These are phyloP conservation scores for Alternaria gansuensis DNA, from an alignment of 2,329 filamentous ascomycete genomes.

Conservation along the genomic window DNA sequence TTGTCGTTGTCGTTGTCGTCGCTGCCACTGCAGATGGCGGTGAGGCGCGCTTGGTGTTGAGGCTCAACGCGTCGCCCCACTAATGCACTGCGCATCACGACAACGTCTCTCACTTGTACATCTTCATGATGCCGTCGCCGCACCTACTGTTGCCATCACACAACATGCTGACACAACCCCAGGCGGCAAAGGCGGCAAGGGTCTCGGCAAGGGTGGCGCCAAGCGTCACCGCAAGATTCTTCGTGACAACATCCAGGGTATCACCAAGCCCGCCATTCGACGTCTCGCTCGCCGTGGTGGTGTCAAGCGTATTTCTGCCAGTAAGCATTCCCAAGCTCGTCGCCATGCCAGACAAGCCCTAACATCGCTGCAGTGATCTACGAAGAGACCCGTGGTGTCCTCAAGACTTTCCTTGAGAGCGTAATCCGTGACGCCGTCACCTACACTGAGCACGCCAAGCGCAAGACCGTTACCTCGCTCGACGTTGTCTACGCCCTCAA, in stretches of 20 bases:
- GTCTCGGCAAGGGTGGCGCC: slow-evolving; percentile 64
- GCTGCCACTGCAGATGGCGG: slow-evolving; percentile 24
- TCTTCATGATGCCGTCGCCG: slow-evolving; percentile 28
- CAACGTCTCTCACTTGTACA: slow-evolving; percentile 24
- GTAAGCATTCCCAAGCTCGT: slow-evolving; percentile 45
- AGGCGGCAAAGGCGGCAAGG: slow-evolving; percentile 65
- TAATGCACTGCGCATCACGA: slow-evolving; percentile 27
- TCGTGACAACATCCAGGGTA: slow-evolving; percentile 65
- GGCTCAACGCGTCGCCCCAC: slow-evolving; percentile 40
- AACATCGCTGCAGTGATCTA: slow-evolving; percentile 69
- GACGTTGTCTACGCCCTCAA: slow-evolving; percentile 71
- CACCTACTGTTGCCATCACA: slow-evolving; percentile 12
- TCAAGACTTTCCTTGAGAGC: slow-evolving; percentile 80
- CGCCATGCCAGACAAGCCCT: slow-evolving; percentile 23
- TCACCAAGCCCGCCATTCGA: slow-evolving; percentile 64
- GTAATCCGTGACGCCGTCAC: slow-evolving; percentile 81
- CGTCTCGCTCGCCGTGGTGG: slow-evolving; percentile 64
- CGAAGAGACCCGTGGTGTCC: slow-evolving; percentile 79
- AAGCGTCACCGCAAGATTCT: slow-evolving; percentile 66
- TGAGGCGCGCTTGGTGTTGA: slow-evolving; percentile 39
- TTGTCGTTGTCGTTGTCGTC: slow-evolving; percentile 18
- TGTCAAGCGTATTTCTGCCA: slow-evolving; percentile 64
- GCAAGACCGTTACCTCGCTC: slow-evolving; percentile 77
- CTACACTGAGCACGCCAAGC: slow-evolving; percentile 82
- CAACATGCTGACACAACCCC: slow-evolving; percentile 47